A percentile compares a stretch with the other conserved stretches of the same genome.
phyloP scores from a whole-genome alignment of 306 rosid species.

The Sophora flavescens region DNA sequence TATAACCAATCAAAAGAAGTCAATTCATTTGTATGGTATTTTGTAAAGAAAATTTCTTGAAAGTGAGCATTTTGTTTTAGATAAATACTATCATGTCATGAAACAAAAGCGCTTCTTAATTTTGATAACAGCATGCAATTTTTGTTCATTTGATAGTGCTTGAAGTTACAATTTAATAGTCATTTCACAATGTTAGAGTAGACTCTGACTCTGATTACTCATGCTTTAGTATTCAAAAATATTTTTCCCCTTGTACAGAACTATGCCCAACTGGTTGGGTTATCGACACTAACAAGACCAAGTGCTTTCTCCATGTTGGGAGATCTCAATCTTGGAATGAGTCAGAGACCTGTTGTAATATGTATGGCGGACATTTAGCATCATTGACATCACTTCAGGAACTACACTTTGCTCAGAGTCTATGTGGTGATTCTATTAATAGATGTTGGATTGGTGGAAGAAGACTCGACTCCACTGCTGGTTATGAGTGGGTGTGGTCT shows the following conservation, averaged over 20 bases:
- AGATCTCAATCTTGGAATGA: constrained; percentile 76
- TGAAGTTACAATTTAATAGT: constrained; percentile 33
- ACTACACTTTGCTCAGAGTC: constrained; percentile 60
- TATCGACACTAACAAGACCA: constrained; percentile 61
- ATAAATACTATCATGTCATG: background rate
- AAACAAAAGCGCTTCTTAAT: background rate
- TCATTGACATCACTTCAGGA: constrained; percentile 67
- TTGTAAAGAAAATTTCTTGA: too few relatives aligned
- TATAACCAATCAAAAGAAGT: background rate
- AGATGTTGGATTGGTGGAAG: constrained; percentile 96
- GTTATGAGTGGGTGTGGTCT: constrained; percentile 82
- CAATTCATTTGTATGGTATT: background rate
- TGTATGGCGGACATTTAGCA: constrained; percentile 77
- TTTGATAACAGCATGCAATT: constrained; percentile 1
- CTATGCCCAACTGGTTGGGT: constrained; percentile 81
- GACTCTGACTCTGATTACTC: constrained; percentile 29
- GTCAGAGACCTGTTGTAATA: constrained; percentile 72
- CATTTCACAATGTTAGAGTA: background rate
- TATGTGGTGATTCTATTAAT: constrained; percentile 55
- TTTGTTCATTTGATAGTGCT: constrained; percentile 26
- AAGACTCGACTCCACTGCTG: constrained; percentile 56
- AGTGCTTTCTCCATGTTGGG: constrained; percentile 66
- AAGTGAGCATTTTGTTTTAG: background rate
- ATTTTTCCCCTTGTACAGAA: constrained; percentile 54
- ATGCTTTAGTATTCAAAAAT: constrained; percentile 31